phyloP scores from a whole-genome alignment of 495 filamentous ascomycete genomes.

The Cudoniella acicularis region DNA sequence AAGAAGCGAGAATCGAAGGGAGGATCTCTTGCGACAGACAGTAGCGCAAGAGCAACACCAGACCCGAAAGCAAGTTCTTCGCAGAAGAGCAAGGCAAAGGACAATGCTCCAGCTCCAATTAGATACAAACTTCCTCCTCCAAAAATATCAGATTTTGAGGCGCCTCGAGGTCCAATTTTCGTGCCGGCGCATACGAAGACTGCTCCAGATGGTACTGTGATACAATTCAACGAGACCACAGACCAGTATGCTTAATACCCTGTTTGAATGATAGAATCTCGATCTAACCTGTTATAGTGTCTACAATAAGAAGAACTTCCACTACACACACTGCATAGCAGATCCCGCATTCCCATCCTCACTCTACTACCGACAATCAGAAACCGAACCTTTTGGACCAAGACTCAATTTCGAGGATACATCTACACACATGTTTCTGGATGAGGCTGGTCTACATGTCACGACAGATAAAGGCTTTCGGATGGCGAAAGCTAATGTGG shows the following conservation, averaged over 20 bases:
- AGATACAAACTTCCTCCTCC: slow-evolving; percentile 58
- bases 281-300: slow-evolving; percentile 48
- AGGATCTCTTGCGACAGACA: slow-evolving; percentile 37
- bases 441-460: slow-evolving; percentile 53
- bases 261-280: neutral
- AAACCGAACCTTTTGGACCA: slow-evolving; percentile 73
- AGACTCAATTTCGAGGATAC: slow-evolving; percentile 91
- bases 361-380: slow-evolving; percentile 85
- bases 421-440: slow-evolving; percentile 70
- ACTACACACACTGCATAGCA: slow-evolving; percentile 87
- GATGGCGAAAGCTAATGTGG: slow-evolving; percentile 84
- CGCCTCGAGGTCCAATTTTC: slow-evolving; percentile 52
- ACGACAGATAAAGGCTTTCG: slow-evolving; percentile 79
- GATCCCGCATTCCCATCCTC: slow-evolving; percentile 82
- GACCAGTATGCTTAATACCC: slow-evolving; percentile 52
- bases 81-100: slow-evolving; percentile 46
- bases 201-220: slow-evolving; percentile 39
- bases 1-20: slow-evolving; percentile 75
- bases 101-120: slow-evolving; percentile 36
- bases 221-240: slow-evolving; percentile 57
- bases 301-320: slow-evolving; percentile 85
- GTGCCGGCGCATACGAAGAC: slow-evolving; percentile 43
- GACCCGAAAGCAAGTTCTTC: slow-evolving; percentile 33
- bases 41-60: slow-evolving; percentile 48
- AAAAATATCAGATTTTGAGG: slow-evolving; percentile 54